Percentiles rank a stretch among this genome's conserved stretches.
phyloP scores from a whole-genome alignment of 116 monocot genomes.

The Dioscorea cayenensis region DNA sequence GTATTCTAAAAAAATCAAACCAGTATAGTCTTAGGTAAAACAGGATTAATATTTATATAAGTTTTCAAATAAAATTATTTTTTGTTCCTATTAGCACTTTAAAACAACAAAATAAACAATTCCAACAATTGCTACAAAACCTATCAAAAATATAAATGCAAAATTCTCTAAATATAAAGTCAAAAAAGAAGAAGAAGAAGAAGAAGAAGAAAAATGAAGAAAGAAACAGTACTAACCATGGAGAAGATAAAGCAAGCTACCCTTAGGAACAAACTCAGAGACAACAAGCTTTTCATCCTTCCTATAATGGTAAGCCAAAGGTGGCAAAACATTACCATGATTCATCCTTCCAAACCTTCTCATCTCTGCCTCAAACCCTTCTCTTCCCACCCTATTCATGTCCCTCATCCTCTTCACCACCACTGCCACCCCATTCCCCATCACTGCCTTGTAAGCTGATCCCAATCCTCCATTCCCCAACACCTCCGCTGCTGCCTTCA shows the following conservation, averaged over 20 bases:
- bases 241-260: conserved; percentile 46
- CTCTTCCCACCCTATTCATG: conserved; percentile 30
- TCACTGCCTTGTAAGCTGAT: conserved; percentile 42
- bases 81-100: too few species aligned
- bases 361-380: conserved; percentile 35
- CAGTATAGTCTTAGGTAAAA: too few species aligned
- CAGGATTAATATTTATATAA: too few species aligned
- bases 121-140: too few species aligned
- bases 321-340: conserved; percentile 40
- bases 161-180: background rate
- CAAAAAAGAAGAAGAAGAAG: too few species aligned
- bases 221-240: conserved; percentile 20
- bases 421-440: conserved; percentile 24
- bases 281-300: conserved; percentile 54
- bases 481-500: conserved; percentile 59
- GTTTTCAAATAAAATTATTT: too few species aligned
- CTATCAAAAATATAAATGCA: too few species aligned
- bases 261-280: conserved; percentile 36
- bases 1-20: too few species aligned
- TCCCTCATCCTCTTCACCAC: conserved; percentile 40
- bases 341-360: conserved; percentile 22
- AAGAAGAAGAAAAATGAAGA: background rate
- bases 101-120: too few species aligned
- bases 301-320: conserved; percentile 40
- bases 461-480: conserved; percentile 43